Percentiles rank a stretch among this genome's conserved stretches.
These are phyloP conservation scores for Ogataea methylovora DNA, from an alignment of 805 yeast genomes.

Conservation along the genomic window DNA sequence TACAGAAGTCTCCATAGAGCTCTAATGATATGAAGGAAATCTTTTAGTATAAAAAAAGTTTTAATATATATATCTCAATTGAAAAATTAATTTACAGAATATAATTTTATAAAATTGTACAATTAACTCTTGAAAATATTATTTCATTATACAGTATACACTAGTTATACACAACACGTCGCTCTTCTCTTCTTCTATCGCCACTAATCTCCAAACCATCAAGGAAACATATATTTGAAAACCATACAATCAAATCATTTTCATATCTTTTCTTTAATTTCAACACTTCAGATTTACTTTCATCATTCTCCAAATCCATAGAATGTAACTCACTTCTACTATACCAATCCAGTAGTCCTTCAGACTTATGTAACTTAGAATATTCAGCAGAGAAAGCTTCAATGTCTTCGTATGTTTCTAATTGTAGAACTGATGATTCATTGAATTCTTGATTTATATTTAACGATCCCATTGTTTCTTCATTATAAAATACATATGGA, in stretches of 20 bases:
- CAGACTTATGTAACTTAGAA: slow-evolving; percentile 27
- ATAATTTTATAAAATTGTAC: too few species aligned
- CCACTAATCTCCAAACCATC: slow-evolving; percentile 19
- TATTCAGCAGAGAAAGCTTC: slow-evolving; percentile 44
- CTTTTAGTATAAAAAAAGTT: too few species aligned
- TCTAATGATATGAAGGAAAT: too few species aligned
- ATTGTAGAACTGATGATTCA: slow-evolving; percentile 27
- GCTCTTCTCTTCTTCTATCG: background rate
- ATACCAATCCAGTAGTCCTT: slow-evolving; percentile 31
- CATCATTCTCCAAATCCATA: slow-evolving; percentile 1
- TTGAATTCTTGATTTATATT: slow-evolving; percentile 12
- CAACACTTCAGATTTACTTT: background rate
- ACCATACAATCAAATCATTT: slow-evolving; percentile 18
- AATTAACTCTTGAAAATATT: too few species aligned
- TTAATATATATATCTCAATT: too few species aligned
- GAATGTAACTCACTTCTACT: slow-evolving; percentile 24
- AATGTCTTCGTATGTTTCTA: slow-evolving; percentile 43
- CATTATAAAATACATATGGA: slow-evolving; percentile 46
- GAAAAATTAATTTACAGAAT: too few species aligned
- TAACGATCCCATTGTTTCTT: slow-evolving; percentile 19
- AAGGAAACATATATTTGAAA: slow-evolving; percentile 16
- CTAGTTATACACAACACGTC: too few species aligned
- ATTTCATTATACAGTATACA: too few species aligned
- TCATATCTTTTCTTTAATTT: slow-evolving; percentile 9
- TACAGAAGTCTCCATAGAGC: too few species aligned